Base-by-base conservation (phyloP, 2,329 filamentous ascomycete genomes). In the Amauroascus verrucosus region DNA sequence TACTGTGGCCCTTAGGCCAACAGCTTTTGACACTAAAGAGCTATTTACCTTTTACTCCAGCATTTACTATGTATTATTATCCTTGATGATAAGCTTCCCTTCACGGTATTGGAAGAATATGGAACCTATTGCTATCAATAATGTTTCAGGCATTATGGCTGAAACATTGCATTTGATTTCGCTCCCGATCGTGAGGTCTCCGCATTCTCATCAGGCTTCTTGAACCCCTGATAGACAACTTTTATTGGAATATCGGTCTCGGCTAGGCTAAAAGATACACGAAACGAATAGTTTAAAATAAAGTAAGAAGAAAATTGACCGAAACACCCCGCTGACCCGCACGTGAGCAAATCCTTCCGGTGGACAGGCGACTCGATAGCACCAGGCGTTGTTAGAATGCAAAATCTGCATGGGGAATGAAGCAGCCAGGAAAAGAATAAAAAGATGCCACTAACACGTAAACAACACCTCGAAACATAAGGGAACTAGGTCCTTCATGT, bases 401-500 rank as follows among this genome's bases (percentile, higher is more conserved):
- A 41, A 18, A 22, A 1, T 14, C 18, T 8, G 24, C 8, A 43
- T 11, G 13, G 32, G 30, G 38, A 32, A 28, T 46, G 32, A 49
- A 54, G n/a, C 28, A 47, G 54, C 24, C 30, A 43, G 30, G 4
- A 37, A 51, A 37, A 53, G 38, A 48, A 40, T 44, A 54, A 26
- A 54, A 55, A 33, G 30, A 40, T 30, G 35, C 26, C 51, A 46
- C 20, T 22, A 35, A 38, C 26, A 51, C 46, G 56, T 43, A 46
- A 51, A 40, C 18, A 52, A 40, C 45, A 41, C 41, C 26, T 53
- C 32, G 52, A 52, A 46, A 55, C 54, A 49, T 37, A 59, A 47
- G 45, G 28, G 37, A 53, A 56, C 51, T 48, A 57, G 51, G 49
- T 45, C 54, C 51, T 54, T 53, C 44, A 54, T 57, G 51, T 37